These are phyloP conservation scores for Spathaspora girioi DNA, from an alignment of 805 yeast species.

Conservation along the genomic window DNA sequence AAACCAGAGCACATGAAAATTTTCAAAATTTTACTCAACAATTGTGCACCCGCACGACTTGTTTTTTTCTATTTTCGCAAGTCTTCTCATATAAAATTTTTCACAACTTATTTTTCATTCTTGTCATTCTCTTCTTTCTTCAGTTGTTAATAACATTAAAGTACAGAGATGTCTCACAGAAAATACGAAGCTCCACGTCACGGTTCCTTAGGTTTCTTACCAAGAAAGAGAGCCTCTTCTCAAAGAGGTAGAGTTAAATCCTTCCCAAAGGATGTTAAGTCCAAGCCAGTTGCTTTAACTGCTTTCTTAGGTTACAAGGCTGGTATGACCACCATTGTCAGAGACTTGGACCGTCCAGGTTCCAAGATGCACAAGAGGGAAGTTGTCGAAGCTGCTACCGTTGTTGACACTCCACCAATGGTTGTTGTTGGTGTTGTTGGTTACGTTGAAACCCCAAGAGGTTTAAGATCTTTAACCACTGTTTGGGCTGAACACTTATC, in stretches of 20 bases:
- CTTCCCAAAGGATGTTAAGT: slow-evolving; percentile 97
- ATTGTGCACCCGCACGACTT: neutral
- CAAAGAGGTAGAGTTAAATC: slow-evolving; percentile 99
- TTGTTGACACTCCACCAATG: slow-evolving; percentile 98
- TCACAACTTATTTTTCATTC: neutral
- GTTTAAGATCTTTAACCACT: slow-evolving; percentile 98
- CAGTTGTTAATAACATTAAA: slow-evolving; percentile 3
- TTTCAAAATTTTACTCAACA: neutral
- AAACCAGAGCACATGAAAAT: neutral
- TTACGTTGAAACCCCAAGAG: slow-evolving; percentile 99
- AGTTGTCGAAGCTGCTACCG: slow-evolving; percentile 98
- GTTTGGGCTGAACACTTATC: slow-evolving; percentile 99
- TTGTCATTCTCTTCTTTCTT: slow-evolving; percentile 1
- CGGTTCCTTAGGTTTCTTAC: slow-evolving; percentile 99
- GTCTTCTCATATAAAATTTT: neutral
- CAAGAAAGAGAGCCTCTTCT: slow-evolving; percentile 99
- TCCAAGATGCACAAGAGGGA: slow-evolving; percentile 99
- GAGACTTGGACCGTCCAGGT: slow-evolving; percentile 99
- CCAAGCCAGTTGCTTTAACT: slow-evolving; percentile 97
- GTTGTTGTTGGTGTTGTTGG: slow-evolving; percentile 99
- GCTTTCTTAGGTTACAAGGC: slow-evolving; percentile 99
- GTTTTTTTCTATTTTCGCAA: neutral
- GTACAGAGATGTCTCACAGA: slow-evolving; percentile 90
- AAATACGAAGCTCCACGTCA: slow-evolving; percentile 99
- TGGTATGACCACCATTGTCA: slow-evolving; percentile 99